Base-by-base conservation (phyloP, 768 basidiomycete species). In the Boletales sp. region DNA sequence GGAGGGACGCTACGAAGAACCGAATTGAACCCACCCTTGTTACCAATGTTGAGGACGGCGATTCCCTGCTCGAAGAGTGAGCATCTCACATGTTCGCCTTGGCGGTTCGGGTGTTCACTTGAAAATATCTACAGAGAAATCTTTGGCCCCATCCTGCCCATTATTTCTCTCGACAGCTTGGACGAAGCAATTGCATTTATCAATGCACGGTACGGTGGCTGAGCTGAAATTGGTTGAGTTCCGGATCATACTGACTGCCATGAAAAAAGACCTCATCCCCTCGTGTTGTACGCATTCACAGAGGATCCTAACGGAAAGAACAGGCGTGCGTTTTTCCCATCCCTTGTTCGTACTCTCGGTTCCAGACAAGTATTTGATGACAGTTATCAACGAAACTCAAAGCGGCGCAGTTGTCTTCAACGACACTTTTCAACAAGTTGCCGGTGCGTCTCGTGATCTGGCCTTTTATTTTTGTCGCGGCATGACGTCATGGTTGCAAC, bases 81-180 rank as follows among this genome's bases (percentile, higher is more conserved):
- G 76, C 3, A 8, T 18, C 24, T 12, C 27, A 11, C 21, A n/a
- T 17, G 12, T 38, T 10, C 9, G 17, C n/a, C 36, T 37, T 63
- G 3, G 35, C 17, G 13, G 30, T n/a, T 15, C 12, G 8, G 2
- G 24, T 5, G 18, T 40, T 52, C 21, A 43, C 30, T 2, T 14
- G 12, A 15, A 34, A 11, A 30, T 21, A 6, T 48, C 9, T 27
- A 34, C 6, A 87, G 86, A 52, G 88, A 90, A 62, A 62, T 88
- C 3, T 90, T 90, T 55, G 88, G 86, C 0, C 87, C 88, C 0
- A 63, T 90, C 19, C 58, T 90, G 8, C 81, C 87, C 1, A 72
- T 90, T 40, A 57, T 88, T 12, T 69, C 79, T 0, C 75, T 89
- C 1, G 77, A 82, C 30, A 69, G 64, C 45, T 46, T 85, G 8